phyloP scores from a whole-genome alignment of 768 basidiomycete genomes.

The Vararia minispora region DNA sequence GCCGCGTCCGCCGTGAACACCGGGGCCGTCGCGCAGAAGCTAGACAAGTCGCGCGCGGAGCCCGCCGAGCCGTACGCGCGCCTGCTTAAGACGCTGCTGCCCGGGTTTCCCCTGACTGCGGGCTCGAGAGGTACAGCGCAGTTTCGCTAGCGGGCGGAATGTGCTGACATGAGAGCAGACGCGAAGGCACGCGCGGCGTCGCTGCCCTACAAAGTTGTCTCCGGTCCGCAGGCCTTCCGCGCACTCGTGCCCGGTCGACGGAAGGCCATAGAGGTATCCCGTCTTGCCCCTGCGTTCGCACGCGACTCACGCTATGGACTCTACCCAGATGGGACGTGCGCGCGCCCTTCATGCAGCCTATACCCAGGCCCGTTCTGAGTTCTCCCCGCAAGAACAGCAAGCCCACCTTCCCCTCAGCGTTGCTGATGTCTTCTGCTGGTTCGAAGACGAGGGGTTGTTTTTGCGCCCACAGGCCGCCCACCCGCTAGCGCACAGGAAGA shows the following conservation, averaged over 20 bases:
- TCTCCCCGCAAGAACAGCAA: conserved; percentile 13
- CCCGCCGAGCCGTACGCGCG: too few species aligned
- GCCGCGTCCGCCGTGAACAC: conserved; percentile 5
- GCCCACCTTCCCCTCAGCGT: conserved; percentile 21
- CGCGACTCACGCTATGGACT: conserved; percentile 1
- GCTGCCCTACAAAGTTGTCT: conserved; percentile 29
- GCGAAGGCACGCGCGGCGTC: conserved; percentile 21
- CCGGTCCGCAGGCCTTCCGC: conserved; percentile 24
- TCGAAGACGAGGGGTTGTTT: conserved; percentile 30
- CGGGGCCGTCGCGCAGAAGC: neutral
- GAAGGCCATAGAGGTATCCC: conserved; percentile 35
- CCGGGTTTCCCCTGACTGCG: neutral
- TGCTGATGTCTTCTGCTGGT: conserved; percentile 33
- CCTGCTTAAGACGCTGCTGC: neutral
- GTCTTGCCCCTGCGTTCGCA: neutral
- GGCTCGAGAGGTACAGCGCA: conserved; percentile 1
- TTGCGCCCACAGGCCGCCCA: conserved; percentile 19
- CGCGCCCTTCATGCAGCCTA: conserved; percentile 30
- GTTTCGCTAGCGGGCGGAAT: neutral
- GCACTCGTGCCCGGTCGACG: conserved; percentile 30
- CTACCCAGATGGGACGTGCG: conserved; percentile 32
- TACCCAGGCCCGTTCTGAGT: conserved; percentile 16
- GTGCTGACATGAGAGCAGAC: conserved; percentile 20
- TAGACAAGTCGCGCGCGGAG: too few species aligned
- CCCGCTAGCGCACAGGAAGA: conserved; percentile 1